Base-by-base conservation (phyloP, 345 rosid species). In the Cardamine occulta region DNA sequence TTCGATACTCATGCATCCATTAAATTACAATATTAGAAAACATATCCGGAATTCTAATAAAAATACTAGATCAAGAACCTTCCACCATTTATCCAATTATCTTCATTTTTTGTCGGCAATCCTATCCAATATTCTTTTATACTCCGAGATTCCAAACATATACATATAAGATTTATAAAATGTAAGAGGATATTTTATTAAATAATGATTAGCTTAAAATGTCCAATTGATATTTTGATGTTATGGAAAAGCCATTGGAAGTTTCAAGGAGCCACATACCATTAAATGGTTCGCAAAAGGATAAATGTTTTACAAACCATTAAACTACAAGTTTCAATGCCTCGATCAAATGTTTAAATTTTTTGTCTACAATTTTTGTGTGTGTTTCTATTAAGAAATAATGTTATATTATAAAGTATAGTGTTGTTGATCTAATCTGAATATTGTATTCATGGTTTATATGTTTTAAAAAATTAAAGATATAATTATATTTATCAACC, bases 181-280 rank as follows among this genome's bases (percentile, higher is more conserved):
- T 4, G 35, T 52, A 13, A 44, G 48, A 56, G 66, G 26, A 24
- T 66, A 39, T 74, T 63, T 21, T 42, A 28, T 28, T 19, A 63
- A 19, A 21, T 2, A 9, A 37, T 37, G 12, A 37, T 37, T 37
- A 37, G 40, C 13, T 37, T 18, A 0, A 31, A 67, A 28, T 8
- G 47, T 67, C 62, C 14, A 49, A 12, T 40, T 51, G 48, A 75
- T 26, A 56, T 52, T 51, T 68, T 60, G 63, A 51, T 60, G 68
- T 59, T 28, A 19, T 23, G 62, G 48, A 75, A 68, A 68, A 75
- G 79, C 47, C 79, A 11, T 29, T 60, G 21, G 28, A n/a, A 49
- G 14, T 14, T 9, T 67, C 34, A 66, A 67, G 28, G 73, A 66
- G 73, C 59, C 52, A 74, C 39, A 31, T 39, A 49, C 40, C 48